Evolutionary conservation across 345 rosid species (phyloP).

Genomic region (Gossypium rotundifolium): DNA sequence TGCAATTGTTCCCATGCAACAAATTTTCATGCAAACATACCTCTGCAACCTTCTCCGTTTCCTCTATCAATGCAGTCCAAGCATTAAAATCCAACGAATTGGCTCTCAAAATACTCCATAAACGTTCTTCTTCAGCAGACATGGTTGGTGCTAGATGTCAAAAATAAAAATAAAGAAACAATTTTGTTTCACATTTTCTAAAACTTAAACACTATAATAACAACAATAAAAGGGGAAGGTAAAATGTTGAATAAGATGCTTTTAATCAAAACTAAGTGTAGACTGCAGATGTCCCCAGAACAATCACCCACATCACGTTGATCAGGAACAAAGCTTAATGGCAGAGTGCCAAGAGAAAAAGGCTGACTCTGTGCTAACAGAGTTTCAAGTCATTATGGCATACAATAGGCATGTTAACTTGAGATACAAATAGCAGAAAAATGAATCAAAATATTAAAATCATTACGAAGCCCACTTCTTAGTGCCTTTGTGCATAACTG

Average conservation of each 20-base stretch:
- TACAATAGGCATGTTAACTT: neutral
- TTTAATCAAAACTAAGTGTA: neutral
- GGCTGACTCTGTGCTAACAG: neutral
- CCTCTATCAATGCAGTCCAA: conserved; percentile 86
- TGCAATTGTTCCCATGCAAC: neutral
- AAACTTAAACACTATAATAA: neutral
- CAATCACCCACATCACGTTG: neutral
- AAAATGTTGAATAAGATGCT: neutral
- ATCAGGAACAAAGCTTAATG: neutral
- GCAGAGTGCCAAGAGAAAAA: neutral
- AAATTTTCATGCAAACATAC: conserved; percentile 29
- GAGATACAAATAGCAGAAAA: neutral
- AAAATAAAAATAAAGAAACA: conserved; percentile 7
- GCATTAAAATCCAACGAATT: conserved; percentile 83
- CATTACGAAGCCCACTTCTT: neutral
- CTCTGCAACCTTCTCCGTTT: conserved; percentile 85
- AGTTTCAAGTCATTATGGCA: neutral
- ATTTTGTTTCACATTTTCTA: neutral
- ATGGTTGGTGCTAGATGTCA: conserved; percentile 32
- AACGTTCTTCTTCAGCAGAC: conserved; percentile 80
- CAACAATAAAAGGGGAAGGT: neutral
- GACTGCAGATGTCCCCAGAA: neutral
- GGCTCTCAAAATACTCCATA: conserved; percentile 79
- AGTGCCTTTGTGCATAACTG: neutral
- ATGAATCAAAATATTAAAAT: neutral